phyloP scores from a whole-genome alignment of 169 alveolate genomes.

The Plasmodium falciparum region DNA sequence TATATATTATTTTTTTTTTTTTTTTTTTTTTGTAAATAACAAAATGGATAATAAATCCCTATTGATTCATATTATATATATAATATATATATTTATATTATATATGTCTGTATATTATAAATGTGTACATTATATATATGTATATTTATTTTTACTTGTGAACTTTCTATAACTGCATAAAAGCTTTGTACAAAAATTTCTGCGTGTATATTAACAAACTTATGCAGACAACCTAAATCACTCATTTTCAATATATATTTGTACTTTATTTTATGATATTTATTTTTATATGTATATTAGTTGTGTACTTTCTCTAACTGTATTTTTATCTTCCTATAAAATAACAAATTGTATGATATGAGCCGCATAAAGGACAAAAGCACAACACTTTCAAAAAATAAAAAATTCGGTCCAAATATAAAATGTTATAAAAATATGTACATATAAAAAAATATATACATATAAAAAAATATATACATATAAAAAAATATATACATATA shows the following conservation, averaged over 20 bases:
- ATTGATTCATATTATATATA: constrained; percentile 10
- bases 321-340: too few relatives aligned
- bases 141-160: constrained; percentile 46
- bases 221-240: constrained; percentile 30
- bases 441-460: too few relatives aligned
- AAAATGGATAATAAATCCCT: constrained; percentile 1
- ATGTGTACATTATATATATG: background rate
- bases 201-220: constrained; percentile 56
- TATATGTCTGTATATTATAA: background rate
- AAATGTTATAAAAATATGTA: too few relatives aligned
- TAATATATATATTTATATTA: background rate
- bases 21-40: background rate
- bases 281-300: too few relatives aligned
- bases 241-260: constrained; percentile 26
- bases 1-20: background rate
- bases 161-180: constrained; percentile 74
- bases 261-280: too few relatives aligned
- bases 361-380: too few relatives aligned
- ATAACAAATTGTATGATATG: too few relatives aligned
- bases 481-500: too few relatives aligned
- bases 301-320: too few relatives aligned
- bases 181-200: constrained; percentile 56
- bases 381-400: too few relatives aligned
- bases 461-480: too few relatives aligned
- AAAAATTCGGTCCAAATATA: too few relatives aligned